These are phyloP conservation scores for Cotoneaster glaucophyllus DNA, from an alignment of 306 rosid genomes.

Conservation along the genomic window DNA sequence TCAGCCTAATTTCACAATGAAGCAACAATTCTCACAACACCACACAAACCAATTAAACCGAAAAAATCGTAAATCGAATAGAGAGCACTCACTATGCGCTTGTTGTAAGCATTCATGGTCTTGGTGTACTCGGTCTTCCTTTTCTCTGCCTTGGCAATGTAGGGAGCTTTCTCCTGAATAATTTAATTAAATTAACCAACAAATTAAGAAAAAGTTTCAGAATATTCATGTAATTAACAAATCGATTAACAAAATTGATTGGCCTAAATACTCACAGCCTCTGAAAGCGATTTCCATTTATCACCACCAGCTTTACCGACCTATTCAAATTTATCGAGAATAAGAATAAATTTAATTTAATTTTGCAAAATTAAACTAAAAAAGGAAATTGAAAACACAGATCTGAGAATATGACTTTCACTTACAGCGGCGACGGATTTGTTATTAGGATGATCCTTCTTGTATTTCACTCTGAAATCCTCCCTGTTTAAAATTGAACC, in stretches of 20 bases:
- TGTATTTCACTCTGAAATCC: constrained; percentile 66
- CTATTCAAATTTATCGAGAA: constrained; percentile 12
- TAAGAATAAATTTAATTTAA: too few species aligned
- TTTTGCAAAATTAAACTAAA: neutral
- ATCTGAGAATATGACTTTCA: neutral
- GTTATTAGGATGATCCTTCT: constrained; percentile 73
- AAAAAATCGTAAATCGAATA: too few species aligned
- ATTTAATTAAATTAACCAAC: neutral
- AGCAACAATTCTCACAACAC: neutral
- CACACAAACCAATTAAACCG: neutral
- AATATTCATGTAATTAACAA: neutral
- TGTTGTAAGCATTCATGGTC: constrained; percentile 52
- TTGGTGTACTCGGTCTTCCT: constrained; percentile 60
- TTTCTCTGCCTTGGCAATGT: constrained; percentile 58
- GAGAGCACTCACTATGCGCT: constrained; percentile 30
- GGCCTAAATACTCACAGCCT: constrained; percentile 48
- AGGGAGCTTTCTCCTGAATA: constrained; percentile 75
- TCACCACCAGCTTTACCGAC: constrained; percentile 90
- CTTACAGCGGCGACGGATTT: constrained; percentile 74
- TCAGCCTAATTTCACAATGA: constrained; percentile 38
- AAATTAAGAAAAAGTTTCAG: neutral
- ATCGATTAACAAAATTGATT: neutral
- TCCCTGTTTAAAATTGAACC: constrained; percentile 30
- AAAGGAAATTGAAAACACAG: neutral
- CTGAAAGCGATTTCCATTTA: constrained; percentile 72